Percentiles rank a stretch among this genome's conserved stretches.
Evolutionary conservation across 352 stramenopile species (phyloP).

Genomic region (Globisporangium apiculatum): DNA sequence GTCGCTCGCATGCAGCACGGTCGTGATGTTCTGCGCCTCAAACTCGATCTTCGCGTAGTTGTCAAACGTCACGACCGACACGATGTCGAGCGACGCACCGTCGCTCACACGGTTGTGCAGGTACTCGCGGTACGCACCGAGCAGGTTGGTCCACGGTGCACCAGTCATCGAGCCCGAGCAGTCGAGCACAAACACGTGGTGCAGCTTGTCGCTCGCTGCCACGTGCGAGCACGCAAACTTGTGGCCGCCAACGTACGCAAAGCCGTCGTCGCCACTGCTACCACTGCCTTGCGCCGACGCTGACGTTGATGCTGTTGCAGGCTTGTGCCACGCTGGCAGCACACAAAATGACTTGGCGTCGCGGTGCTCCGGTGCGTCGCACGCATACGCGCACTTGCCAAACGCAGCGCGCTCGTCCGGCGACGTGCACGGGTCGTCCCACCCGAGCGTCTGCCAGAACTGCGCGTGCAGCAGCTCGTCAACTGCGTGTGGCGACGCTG

Average conservation of each 20-base stretch:
- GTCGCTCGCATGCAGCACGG: conserved; percentile 16
- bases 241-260: conserved; percentile 55
- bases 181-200: conserved; percentile 82
- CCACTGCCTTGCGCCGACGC: no score
- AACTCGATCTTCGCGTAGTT: conserved; percentile 30
- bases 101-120: conserved; percentile 56
- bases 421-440: conserved; percentile 63
- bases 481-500: conserved; percentile 37
- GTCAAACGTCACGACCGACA: conserved; percentile 73
- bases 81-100: conserved; percentile 45
- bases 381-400: conserved; percentile 64
- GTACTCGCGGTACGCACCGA: conserved; percentile 53
- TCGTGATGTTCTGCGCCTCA: conserved; percentile 46
- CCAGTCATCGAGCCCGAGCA: conserved; percentile 69
- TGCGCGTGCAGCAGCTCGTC: conserved; percentile 72
- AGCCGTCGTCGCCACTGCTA: conserved; percentile 27
- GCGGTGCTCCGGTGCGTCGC: conserved; percentile 58
- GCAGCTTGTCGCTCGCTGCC: conserved; percentile 37
- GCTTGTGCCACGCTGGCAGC: conserved; percentile 57
- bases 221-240: conserved; percentile 72
- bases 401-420: conserved; percentile 53
- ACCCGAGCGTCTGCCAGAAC: conserved; percentile 71
- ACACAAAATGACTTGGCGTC: conserved; percentile 53
- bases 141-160: conserved; percentile 45
- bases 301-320: conserved; percentile 8